Conservation (phyloP, 495 filamentous ascomycete species). For the Annulohypoxylon bovei region DNA sequence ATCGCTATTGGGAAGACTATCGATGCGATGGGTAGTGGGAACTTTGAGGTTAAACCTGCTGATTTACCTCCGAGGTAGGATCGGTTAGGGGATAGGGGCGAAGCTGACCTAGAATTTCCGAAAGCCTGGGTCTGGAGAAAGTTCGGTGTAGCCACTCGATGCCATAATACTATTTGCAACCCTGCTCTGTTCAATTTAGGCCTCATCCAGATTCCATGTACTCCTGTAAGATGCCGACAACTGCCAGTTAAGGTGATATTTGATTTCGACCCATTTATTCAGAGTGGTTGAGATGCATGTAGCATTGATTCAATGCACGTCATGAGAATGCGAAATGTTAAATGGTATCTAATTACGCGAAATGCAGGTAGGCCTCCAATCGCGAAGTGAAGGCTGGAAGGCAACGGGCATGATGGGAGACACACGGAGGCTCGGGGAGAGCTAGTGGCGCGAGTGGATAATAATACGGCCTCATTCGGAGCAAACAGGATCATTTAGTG, state of each 20-base stretch:
- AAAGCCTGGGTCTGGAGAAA: too few relatives aligned
- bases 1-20: conserved; percentile 14
- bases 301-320: background rate
- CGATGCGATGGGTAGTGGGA: conserved; percentile 16
- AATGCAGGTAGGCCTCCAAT: background rate
- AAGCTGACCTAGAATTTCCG: too few relatives aligned
- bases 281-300: background rate
- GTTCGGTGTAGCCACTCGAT: too few relatives aligned
- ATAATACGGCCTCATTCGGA: background rate
- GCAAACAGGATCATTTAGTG: background rate
- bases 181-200: too few relatives aligned
- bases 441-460: background rate
- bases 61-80: conserved; percentile 9
- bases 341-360: background rate
- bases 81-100: too few relatives aligned
- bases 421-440: background rate
- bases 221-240: too few relatives aligned
- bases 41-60: conserved; percentile 17
- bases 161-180: too few relatives aligned
- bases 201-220: too few relatives aligned
- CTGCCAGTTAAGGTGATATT: too few relatives aligned
- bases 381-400: background rate
- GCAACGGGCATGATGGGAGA: background rate
- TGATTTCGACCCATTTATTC: too few relatives aligned
- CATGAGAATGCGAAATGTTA: background rate